These are phyloP conservation scores for Coemansia sp. DNA, from an alignment of 192 early-diverging fungal genomes.

Conservation along the genomic window DNA sequence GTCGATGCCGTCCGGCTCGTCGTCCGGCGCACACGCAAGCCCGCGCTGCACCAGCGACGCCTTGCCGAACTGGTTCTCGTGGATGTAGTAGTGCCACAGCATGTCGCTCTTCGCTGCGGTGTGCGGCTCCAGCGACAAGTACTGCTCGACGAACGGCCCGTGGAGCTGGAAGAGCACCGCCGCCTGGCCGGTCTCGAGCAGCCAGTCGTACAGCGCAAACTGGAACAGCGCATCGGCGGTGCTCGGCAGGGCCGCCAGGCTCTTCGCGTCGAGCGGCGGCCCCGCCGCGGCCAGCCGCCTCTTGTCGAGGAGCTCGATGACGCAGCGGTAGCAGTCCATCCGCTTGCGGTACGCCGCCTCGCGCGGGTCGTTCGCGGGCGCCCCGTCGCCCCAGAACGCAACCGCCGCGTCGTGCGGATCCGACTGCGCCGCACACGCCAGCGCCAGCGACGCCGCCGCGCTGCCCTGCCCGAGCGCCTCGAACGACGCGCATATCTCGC, in stretches of 20 bases:
- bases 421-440: slow-evolving; percentile 58
- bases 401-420: slow-evolving; percentile 62
- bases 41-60: slow-evolving; percentile 61
- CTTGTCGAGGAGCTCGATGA: slow-evolving; percentile 41
- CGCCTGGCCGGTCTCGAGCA: slow-evolving; percentile 53
- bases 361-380: slow-evolving; percentile 55
- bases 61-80: slow-evolving; percentile 55
- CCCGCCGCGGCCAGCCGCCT: neutral
- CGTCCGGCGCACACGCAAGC: slow-evolving; percentile 42
- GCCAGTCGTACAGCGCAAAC: slow-evolving; percentile 66
- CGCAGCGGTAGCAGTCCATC: slow-evolving; percentile 48
- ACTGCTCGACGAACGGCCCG: slow-evolving; percentile 51
- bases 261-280: slow-evolving; percentile 6
- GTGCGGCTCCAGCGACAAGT: slow-evolving; percentile 55
- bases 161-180: slow-evolving; percentile 57
- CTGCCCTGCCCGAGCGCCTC: slow-evolving; percentile 47
- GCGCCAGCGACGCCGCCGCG: slow-evolving; percentile 57
- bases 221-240: slow-evolving; percentile 67
- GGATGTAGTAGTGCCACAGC: slow-evolving; percentile 70
- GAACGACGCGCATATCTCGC: slow-evolving; percentile 56
- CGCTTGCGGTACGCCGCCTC: slow-evolving; percentile 41
- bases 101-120: slow-evolving; percentile 58
- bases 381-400: slow-evolving; percentile 59
- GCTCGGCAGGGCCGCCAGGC: slow-evolving; percentile 42
- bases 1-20: slow-evolving; percentile 8